phyloP scores from a whole-genome alignment of 768 basidiomycete genomes.

The Mycena olivaceomarginata region DNA sequence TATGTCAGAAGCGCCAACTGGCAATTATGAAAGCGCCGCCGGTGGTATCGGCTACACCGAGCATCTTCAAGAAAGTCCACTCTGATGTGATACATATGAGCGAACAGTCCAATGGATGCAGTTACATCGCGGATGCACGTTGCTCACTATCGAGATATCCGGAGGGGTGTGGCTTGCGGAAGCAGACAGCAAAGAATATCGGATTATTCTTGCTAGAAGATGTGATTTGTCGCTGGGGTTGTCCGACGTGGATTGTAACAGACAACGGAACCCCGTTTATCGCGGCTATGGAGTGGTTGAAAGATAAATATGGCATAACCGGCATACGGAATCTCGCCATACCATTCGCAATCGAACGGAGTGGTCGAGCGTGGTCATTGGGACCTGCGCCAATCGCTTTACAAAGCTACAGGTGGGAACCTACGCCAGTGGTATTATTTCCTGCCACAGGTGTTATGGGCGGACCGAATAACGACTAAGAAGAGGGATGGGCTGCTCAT shows the following conservation, averaged over 20 bases:
- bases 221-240: slow-evolving; percentile 1
- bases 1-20: slow-evolving; percentile 52
- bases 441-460: slow-evolving; percentile 33
- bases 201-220: neutral
- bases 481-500: slow-evolving; percentile 42
- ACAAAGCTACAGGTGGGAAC: neutral
- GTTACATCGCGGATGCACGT: slow-evolving; percentile 41
- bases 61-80: slow-evolving; percentile 35
- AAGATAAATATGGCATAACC: neutral
- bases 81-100: slow-evolving; percentile 51
- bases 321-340: neutral
- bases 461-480: slow-evolving; percentile 44
- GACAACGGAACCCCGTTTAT: neutral
- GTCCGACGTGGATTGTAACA: neutral
- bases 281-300: neutral
- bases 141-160: neutral
- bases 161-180: neutral
- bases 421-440: neutral
- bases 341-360: neutral
- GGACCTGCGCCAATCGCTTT: neutral
- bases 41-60: slow-evolving; percentile 47
- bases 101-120: slow-evolving; percentile 43
- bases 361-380: neutral
- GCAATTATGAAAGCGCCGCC: slow-evolving; percentile 52
- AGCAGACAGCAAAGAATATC: neutral